Conservation (phyloP, 1,139 yeast species). For the Magnusiomyces ingens region DNA sequence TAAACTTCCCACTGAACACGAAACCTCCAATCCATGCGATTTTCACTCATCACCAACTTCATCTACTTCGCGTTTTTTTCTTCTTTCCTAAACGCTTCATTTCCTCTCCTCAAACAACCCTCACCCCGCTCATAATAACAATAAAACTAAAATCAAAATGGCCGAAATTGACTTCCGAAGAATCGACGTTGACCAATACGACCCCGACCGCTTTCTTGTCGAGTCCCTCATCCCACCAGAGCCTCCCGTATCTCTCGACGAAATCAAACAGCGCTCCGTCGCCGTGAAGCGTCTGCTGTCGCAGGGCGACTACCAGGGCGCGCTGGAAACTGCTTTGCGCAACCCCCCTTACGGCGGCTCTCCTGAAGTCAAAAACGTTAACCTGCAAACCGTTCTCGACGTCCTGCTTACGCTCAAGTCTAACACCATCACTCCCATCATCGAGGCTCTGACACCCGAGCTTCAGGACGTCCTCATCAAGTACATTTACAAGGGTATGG, state of each 20-base stretch:
- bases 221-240: constrained; percentile 57
- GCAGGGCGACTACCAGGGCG: constrained; percentile 64
- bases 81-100: not conserved
- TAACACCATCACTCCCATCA: constrained; percentile 57
- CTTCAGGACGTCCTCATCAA: constrained; percentile 78
- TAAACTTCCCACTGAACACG: not conserved
- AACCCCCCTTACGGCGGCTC: constrained; percentile 82
- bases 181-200: constrained; percentile 87
- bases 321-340: constrained; percentile 55
- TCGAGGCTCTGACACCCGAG: constrained; percentile 50
- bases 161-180: constrained; percentile 44
- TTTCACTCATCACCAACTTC: too few relatives aligned
- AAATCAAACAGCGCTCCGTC: constrained; percentile 49
- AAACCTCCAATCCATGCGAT: too few relatives aligned
- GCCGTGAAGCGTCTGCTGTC: constrained; percentile 59
- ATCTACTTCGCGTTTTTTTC: not conserved
- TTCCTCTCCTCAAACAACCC: not conserved
- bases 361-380: constrained; percentile 43
- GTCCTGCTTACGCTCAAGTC: constrained; percentile 69
- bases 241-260: constrained; percentile 41
- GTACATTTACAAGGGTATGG: constrained; percentile 82
- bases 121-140: not conserved
- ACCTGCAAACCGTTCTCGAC: constrained; percentile 61
- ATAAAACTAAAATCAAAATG: constrained; percentile 8
- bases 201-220: constrained; percentile 66